These are phyloP conservation scores for Leucoagaricus sp. DNA, from an alignment of 1,284 basidiomycete species.

Conservation along the genomic window DNA sequence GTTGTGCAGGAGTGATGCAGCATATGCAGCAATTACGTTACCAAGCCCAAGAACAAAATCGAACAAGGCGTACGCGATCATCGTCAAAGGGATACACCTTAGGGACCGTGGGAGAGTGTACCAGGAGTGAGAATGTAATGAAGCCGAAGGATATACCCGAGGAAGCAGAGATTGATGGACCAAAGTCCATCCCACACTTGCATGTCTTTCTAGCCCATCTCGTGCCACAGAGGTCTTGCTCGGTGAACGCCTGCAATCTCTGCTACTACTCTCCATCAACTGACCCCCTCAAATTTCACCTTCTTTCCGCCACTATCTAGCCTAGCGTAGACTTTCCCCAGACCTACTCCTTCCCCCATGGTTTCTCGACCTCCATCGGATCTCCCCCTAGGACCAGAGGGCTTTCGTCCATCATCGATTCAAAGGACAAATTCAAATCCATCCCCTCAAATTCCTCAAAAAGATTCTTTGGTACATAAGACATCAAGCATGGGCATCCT, in stretches of 20 bases:
- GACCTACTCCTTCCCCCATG: not conserved
- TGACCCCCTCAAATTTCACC: not conserved
- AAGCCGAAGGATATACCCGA: slow-evolving; percentile 14
- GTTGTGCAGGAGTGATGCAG: slow-evolving; percentile 2
- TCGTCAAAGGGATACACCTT: not conserved
- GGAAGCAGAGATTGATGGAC: slow-evolving; percentile 1
- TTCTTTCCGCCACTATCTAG: not conserved
- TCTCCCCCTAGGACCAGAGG: not conserved
- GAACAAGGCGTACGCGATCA: not conserved
- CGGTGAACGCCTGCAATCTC: not conserved
- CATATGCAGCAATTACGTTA: slow-evolving; percentile 1
- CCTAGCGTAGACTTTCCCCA: not conserved
- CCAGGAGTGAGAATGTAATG: slow-evolving; percentile 9
- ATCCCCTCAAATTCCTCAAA: slow-evolving; percentile 11
- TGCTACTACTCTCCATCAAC: not conserved
- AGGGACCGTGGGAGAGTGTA: slow-evolving; percentile 9
- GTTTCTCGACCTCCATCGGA: not conserved
- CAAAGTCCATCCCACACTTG: slow-evolving; percentile 10
- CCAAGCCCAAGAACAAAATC: not conserved
- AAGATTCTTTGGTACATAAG: slow-evolving; percentile 8
- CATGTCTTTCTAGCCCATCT: slow-evolving; percentile 8
- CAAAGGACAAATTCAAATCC: slow-evolving; percentile 3
- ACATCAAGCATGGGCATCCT: not conserved
- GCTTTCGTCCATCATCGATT: slow-evolving; percentile 1
- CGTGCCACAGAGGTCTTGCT: not conserved